phyloP scores from a whole-genome alignment of 441 rosid genomes.

The Syzygium malaccense region DNA sequence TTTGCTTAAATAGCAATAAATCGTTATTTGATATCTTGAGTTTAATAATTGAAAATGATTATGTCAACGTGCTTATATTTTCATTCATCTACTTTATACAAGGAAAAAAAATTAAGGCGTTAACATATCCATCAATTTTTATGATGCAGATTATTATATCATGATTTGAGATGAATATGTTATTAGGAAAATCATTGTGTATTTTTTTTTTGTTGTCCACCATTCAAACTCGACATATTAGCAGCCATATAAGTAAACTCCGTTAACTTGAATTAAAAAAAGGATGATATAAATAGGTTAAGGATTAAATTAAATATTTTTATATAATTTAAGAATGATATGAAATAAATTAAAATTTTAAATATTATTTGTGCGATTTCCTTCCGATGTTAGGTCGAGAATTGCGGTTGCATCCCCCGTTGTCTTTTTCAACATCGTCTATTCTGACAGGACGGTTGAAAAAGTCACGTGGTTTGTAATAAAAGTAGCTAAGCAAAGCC shows the following conservation, averaged over 20 bases:
- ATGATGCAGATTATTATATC: neutral
- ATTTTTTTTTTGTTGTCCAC: neutral
- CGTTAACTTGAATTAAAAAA: neutral
- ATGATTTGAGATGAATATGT: neutral
- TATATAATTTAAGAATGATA: accelerated
- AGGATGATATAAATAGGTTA: neutral
- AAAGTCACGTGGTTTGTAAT: neutral
- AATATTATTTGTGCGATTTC: neutral
- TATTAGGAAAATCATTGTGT: neutral
- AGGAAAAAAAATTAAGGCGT: neutral
- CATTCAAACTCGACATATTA: accelerated
- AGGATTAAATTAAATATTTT: accelerated
- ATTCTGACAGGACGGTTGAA: neutral
- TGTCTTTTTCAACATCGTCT: neutral
- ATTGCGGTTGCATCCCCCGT: neutral
- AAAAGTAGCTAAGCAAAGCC: neutral
- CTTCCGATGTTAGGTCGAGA: too few relatives aligned
- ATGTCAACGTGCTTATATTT: neutral
- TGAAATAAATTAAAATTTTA: accelerated
- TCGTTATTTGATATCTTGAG: neutral
- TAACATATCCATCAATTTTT: neutral
- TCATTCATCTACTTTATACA: neutral
- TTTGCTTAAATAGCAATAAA: accelerated
- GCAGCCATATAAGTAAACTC: neutral
- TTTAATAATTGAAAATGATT: neutral